phyloP scores from a whole-genome alignment of 371 early-diverging fungal genomes.

The Fennellomyces sp. region DNA sequence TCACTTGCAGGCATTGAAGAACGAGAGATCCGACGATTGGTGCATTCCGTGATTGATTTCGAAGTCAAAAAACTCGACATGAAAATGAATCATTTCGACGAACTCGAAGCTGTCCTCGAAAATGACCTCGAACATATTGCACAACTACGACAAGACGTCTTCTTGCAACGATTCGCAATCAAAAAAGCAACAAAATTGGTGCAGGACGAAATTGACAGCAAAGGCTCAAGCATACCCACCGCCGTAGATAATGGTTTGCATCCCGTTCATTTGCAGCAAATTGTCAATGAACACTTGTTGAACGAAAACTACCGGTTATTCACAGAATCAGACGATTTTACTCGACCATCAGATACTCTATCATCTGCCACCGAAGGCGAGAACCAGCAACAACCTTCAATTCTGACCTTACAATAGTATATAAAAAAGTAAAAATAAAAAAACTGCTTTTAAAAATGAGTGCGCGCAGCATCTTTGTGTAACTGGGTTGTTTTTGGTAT shows the following conservation, averaged over 20 bases:
- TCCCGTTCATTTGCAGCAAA: constrained; percentile 43
- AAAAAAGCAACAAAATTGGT: constrained; percentile 58
- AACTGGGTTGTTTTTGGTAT: neutral
- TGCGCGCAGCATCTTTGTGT: neutral
- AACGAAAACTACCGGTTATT: constrained; percentile 38
- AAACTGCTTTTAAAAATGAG: neutral
- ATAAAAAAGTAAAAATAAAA: neutral
- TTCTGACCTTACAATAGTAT: neutral
- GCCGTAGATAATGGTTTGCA: constrained; percentile 45
- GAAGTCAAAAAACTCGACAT: constrained; percentile 88
- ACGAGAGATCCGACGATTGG: constrained; percentile 78
- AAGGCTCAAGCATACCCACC: constrained; percentile 28
- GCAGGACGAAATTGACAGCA: constrained; percentile 51
- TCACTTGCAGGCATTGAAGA: constrained; percentile 74
- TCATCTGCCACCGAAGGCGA: neutral
- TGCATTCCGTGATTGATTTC: constrained; percentile 80
- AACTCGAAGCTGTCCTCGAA: constrained; percentile 86
- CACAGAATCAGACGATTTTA: constrained; percentile 13
- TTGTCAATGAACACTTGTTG: constrained; percentile 29
- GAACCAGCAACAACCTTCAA: neutral
- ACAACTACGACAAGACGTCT: constrained; percentile 80
- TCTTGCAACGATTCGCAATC: constrained; percentile 73
- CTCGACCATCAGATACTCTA: neutral
- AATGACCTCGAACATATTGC: constrained; percentile 83
- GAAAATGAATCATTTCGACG: constrained; percentile 92